phyloP scores from a whole-genome alignment of 305 asterid genomes.

The Ajuga reptans region DNA sequence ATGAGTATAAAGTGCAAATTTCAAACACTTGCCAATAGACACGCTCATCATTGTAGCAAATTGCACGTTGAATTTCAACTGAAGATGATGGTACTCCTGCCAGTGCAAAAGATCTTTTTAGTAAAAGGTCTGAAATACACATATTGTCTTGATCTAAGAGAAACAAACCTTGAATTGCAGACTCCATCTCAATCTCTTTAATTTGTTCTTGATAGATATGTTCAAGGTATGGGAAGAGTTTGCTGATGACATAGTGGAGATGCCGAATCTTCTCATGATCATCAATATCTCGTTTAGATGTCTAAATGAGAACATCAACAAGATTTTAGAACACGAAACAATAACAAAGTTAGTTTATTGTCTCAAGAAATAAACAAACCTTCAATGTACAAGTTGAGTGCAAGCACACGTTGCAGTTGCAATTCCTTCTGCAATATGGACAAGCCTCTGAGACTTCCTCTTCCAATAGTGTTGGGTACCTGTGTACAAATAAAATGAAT shows the following conservation, averaged over 20 bases:
- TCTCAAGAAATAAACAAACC: conserved; percentile 38
- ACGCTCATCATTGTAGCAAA: conserved; percentile 59
- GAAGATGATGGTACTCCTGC: conserved; percentile 45
- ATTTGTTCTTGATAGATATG: conserved; percentile 56
- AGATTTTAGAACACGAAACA: conserved; percentile 7
- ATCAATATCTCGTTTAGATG: conserved; percentile 47
- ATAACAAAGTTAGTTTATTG: neutral
- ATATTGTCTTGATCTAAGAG: neutral
- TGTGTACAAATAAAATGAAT: conserved; percentile 21
- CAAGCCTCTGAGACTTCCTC: conserved; percentile 56
- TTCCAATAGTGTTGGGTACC: conserved; percentile 63
- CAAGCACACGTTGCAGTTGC: conserved; percentile 85
- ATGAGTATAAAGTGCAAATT: neutral
- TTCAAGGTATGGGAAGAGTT: conserved; percentile 56
- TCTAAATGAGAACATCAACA: conserved; percentile 34
- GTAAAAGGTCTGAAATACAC: neutral
- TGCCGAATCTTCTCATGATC: conserved; percentile 49
- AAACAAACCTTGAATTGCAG: conserved; percentile 43
- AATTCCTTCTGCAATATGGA: conserved; percentile 64
- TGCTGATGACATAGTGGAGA: conserved; percentile 49
- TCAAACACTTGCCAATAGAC: conserved; percentile 58
- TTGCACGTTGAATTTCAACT: conserved; percentile 45
- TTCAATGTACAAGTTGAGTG: conserved; percentile 44
- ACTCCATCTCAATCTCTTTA: conserved; percentile 54
- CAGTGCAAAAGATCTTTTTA: conserved; percentile 23